Base-by-base conservation (phyloP, 2,329 filamentous ascomycete species). In the Alternaria triticina region DNA sequence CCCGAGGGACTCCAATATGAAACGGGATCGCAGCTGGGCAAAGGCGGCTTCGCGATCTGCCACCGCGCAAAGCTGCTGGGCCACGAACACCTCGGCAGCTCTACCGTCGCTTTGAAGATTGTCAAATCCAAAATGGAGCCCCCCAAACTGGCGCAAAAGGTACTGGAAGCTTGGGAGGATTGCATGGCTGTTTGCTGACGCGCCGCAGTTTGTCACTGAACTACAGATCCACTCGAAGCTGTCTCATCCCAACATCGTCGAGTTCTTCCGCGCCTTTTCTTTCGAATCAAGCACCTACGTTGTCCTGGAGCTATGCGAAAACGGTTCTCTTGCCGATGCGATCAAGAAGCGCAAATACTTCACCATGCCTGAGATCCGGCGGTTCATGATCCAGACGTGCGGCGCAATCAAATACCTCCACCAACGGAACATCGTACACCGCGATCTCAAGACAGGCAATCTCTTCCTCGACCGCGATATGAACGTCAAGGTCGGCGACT, bases 401-500 rank as follows among this genome's bases (percentile, higher is more conserved):
- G 96, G 96, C 36, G 96, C 96, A 40, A 95, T 99, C 81, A 98
- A 98, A 81, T 99, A 99, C 78, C 92, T 99, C 85, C 96, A 99
- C 80, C 90, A 90, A 75, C 92, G 96, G 77, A 96, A 95, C 69
- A 96, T 99, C 66, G 97, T 98, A 54, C 96, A 99, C 81, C 89
- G 96, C 54, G 96, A 99, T 80, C 82, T 99, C 72, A 99, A 99
- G 82, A 98, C 97, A 85, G 96, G 96, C 52, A 99, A 99, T 79
- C 90, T 99, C 70, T 99, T 99, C 75, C 86, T 99, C 56, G 96
- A 99, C 79, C 88, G 89, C 57, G 86, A 94, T 70, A 97, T 99
- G 95, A 97, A 99, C 75, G 91, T 97, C 73, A 99, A 99, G 79
- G 93, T 99, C 73, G 96, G 96, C 47, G 96, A 99, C 79, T 99